phyloP scores from a whole-genome alignment of 352 stramenopile species.

The Phytophthora tubulina region DNA sequence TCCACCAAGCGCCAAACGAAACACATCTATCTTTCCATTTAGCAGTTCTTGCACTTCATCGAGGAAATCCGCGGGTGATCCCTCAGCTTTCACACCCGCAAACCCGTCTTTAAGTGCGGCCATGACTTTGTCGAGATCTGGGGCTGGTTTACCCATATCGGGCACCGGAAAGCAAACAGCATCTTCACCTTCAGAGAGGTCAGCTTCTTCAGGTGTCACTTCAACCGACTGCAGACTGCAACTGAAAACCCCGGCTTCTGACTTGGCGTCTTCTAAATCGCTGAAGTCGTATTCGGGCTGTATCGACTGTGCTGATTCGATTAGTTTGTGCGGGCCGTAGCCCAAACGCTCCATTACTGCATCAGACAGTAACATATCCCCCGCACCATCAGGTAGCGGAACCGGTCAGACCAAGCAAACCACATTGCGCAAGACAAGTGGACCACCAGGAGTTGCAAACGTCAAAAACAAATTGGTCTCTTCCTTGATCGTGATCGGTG shows the following conservation, averaged over 20 bases:
- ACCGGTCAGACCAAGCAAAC: conserved; percentile 8
- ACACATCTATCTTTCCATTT: background rate
- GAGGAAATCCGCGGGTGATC: background rate
- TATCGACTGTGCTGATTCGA: background rate
- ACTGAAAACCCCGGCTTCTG: background rate
- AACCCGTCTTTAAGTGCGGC: background rate
- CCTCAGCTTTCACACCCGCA: background rate
- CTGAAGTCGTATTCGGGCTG: background rate
- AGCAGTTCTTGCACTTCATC: background rate
- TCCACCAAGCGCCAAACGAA: background rate
- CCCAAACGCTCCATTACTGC: conserved; percentile 6
- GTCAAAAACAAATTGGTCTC: background rate
- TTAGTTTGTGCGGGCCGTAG: background rate
- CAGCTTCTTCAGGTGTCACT: background rate
- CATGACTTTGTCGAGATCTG: background rate
- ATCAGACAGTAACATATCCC: conserved; percentile 8
- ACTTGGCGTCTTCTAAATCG: background rate
- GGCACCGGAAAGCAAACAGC: background rate
- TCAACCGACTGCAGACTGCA: background rate
- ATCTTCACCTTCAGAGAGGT: background rate
- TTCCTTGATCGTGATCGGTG: background rate
- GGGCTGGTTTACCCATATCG: no score
- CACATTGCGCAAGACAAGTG: background rate
- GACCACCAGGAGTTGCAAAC: background rate
- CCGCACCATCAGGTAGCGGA: background rate